Base-by-base conservation (phyloP, 352 stramenopile genomes). In the Phytopythium cucurbitacearum region DNA sequence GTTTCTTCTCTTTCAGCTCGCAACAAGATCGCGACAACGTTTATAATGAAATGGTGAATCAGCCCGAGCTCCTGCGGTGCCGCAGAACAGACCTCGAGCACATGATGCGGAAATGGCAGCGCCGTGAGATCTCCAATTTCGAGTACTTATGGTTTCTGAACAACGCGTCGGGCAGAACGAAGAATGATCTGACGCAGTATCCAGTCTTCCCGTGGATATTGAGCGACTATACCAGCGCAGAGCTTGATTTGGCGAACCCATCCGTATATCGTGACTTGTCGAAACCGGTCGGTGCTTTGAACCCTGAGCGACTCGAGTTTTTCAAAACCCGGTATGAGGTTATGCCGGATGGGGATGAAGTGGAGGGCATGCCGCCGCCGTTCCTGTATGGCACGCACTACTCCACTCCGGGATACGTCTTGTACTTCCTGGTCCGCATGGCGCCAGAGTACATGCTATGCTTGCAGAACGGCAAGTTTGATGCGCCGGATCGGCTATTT, bases 401-500 rank as follows among this genome's bases (percentile, higher is more conserved):
- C 60, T 95, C 85, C 0, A 92, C 83, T 15, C 83, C 87, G 5
- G 97, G 96, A 48, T 98, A 99, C 56, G 97, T 99, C 48, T 62
- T 99, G 40, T 97, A 99, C 65, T 99, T 98, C 65, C 73, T 99
- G 15, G 80, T 99, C 36, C 83, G 97, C 11, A 82, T 98, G 54
- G 89, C 98, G 54, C 97, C 97, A 4, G 75, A 98, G 36, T 97
- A 98, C 65, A 96, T 96, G 85, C 67, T 97, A 33, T 92, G 97
- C 48, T 81, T 99, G 16, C 97, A 99, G 75, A 91, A 91, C 57
- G 96, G 96, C 21, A 94, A 98, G 60, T 99, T 99, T 68, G 97
- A 99, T 74, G 89, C 98, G 0, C 82, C 96, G 0, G 97, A 99
- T 70, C 91, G 97, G 0, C 76, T 99, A 10, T 99, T 99, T 60